Base-by-base conservation (phyloP, 2,329 filamentous ascomycete genomes). In the Talaromyces atroroseus region DNA sequence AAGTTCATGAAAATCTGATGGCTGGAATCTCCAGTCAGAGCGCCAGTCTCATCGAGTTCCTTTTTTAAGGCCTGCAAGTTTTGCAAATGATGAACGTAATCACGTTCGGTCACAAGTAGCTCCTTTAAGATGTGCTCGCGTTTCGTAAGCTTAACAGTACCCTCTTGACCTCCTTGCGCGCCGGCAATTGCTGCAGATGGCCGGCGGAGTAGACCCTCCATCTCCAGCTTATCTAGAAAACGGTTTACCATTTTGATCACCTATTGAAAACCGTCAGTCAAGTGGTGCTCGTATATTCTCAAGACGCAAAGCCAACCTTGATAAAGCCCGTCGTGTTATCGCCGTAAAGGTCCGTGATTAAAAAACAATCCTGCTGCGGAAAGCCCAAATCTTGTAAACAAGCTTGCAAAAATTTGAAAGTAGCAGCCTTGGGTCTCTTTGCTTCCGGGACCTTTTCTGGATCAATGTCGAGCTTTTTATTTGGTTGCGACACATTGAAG, bases 1-100 rank as follows among this genome's bases (percentile, higher is more conserved):
- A 97, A 85, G 73, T 99, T 99, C 60, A 97, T 80, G 74, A 99
- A 99, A 60, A 99, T 96, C 67, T 92, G 86, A 74, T 97, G 92
- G 21, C 96, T 87, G 10, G 87, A 84, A 69, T 99, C 94, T 54
- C 94, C 92, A 1, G 90, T 88, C 61, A 97, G 85, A 38, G 90
- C 84, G 38, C 91, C 91, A 62, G 87, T 91, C 68, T 95, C 88
- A 65, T 96, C 91, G 55, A 97, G 79, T 23, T 87, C 84, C 74
- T 90, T 92, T 76, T 96, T 97, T 68, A 97, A 82, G 50, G 92
- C 87, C 70, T 97, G 91, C 36, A 99, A 74, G 63, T 96, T 92
- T 71, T 97, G 92, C 53, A 99, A 76, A 76, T 99, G 94, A 71
- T 97, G 92, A 3, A 97, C 94, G 65, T 99, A 99, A 74, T 96